Base-by-base conservation (phyloP, 768 basidiomycete genomes). In the Tricholoma flavovirens region DNA sequence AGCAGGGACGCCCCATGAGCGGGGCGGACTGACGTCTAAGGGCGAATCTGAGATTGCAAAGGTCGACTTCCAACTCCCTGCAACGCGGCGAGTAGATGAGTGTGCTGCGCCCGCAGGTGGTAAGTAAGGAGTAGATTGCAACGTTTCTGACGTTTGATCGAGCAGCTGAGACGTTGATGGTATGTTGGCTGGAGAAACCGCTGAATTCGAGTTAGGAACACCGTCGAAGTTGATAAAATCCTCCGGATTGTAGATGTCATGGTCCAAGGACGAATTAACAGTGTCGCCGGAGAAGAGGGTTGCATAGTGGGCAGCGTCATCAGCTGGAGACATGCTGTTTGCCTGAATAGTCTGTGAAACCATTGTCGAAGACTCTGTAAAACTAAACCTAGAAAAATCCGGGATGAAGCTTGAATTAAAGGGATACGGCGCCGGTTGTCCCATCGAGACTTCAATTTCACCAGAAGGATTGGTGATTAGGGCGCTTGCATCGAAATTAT, bases 101-200 rank as follows among this genome's bases (percentile, higher is more conserved):
- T 77, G 62, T 3, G 69, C 64, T 19, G 84, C 83, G 49, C 82
- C 84, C 11, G 81, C 57, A 12, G 84, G 83, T 5, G 84, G 84
- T 0, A 73, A 66, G 59, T 85, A 86, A 2, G 73, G 58, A 6
- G 55, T 58, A 17, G 59, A 42, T 21, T 54, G 52, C 29, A 10
- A 29, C 7, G 59, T 54, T 5, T 57, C 62, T 5, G n/a, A 49
- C 10, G 46, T 29, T n/a, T 17, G 46, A 29, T 29, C 26, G n/a
- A 49, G n/a, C 29, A 14, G 14, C 14, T 30, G 26, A 29, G 46
- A 49, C 11, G 46, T 29, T 17, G 26, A 29, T 5, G 26, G 46
- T 8, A 30, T 49, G 24, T 48, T 14, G 3, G 26, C 5, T 48
- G 46, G 15, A 30, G 46, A 30, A 17, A 3, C 5, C 3, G 46